A percentile compares a stretch with the other conserved stretches of the same genome.
Conservation (phyloP, 1,284 basidiomycete genomes). For the Neolentinus lepideus region DNA sequence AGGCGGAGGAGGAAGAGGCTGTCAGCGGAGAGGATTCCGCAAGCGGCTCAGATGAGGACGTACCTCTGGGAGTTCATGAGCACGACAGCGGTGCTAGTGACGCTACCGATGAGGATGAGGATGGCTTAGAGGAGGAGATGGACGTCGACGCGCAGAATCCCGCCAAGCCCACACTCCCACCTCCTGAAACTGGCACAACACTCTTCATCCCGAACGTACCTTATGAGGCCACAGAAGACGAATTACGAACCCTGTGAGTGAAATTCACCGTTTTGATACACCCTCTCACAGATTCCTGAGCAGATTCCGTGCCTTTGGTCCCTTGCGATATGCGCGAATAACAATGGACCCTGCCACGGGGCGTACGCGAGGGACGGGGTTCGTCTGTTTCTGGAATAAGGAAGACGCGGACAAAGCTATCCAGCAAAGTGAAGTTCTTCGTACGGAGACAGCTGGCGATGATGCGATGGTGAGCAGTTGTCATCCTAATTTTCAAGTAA, state of each 20-base stretch:
- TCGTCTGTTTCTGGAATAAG: conserved; percentile 96
- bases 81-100: conserved; percentile 20
- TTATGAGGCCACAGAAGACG: conserved; percentile 89
- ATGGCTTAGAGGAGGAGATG: conserved; percentile 23
- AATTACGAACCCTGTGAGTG: conserved; percentile 72
- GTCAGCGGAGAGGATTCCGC: conserved; percentile 3
- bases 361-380: conserved; percentile 90
- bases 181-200: conserved; percentile 82
- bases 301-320: conserved; percentile 88
- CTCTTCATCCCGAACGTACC: conserved; percentile 94
- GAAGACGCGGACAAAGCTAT: conserved; percentile 86
- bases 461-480: conserved; percentile 20
- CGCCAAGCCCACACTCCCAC: conserved; percentile 67
- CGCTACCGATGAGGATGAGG: conserved; percentile 27
- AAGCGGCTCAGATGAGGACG: conserved; percentile 26
- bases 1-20: conserved; percentile 22
- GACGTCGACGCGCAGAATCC: conserved; percentile 43
- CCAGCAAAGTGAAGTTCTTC: conserved; percentile 72
- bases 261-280: neutral
- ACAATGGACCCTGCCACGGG: conserved; percentile 82
- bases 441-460: conserved; percentile 50
- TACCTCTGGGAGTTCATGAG: conserved; percentile 34
- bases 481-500: neutral
- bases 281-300: conserved; percentile 4
- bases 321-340: conserved; percentile 90